Evolutionary conservation across 1,284 basidiomycete genomes (phyloP).

Genomic region (Microbotryum silenes-acaulis): DNA sequence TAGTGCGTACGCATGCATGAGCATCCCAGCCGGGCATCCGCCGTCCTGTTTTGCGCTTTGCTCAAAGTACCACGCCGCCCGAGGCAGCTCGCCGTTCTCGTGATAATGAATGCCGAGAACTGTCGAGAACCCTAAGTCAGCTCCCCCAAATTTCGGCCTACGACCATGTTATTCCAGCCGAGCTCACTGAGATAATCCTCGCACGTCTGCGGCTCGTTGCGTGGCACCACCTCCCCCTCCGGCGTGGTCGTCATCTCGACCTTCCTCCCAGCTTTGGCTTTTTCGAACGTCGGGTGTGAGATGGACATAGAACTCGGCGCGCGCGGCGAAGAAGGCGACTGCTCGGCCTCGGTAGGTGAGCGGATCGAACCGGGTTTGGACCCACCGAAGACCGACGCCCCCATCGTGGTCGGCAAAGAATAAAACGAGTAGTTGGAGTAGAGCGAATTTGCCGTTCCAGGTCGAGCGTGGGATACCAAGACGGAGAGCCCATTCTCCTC

Average conservation of each 20-base stretch:
- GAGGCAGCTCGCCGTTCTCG: slow-evolving; percentile 63
- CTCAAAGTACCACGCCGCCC: slow-evolving; percentile 72
- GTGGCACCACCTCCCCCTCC: too few species aligned
- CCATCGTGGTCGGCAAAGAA: slow-evolving; percentile 9
- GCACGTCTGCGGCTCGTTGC: slow-evolving; percentile 11
- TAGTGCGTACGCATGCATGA: slow-evolving; percentile 63
- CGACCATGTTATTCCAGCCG: neutral
- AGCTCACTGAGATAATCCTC: slow-evolving; percentile 28
- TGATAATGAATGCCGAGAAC: slow-evolving; percentile 71
- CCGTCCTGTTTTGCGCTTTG: slow-evolving; percentile 64
- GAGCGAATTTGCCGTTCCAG: slow-evolving; percentile 1
- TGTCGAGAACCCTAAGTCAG: neutral
- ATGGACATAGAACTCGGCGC: too few species aligned
- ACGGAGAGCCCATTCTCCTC: neutral
- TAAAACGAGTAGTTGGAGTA: slow-evolving; percentile 23
- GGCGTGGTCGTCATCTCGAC: too few species aligned
- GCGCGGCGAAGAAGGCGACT: too few species aligned
- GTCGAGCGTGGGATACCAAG: neutral
- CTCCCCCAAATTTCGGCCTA: neutral
- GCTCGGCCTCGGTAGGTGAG: too few species aligned
- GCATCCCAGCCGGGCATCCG: slow-evolving; percentile 80
- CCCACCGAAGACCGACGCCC: too few species aligned
- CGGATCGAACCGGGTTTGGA: too few species aligned
- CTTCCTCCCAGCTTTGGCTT: too few species aligned
- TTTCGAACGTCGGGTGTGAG: too few species aligned